phyloP scores from a whole-genome alignment of 306 rosid genomes.

The Myrica gale region DNA sequence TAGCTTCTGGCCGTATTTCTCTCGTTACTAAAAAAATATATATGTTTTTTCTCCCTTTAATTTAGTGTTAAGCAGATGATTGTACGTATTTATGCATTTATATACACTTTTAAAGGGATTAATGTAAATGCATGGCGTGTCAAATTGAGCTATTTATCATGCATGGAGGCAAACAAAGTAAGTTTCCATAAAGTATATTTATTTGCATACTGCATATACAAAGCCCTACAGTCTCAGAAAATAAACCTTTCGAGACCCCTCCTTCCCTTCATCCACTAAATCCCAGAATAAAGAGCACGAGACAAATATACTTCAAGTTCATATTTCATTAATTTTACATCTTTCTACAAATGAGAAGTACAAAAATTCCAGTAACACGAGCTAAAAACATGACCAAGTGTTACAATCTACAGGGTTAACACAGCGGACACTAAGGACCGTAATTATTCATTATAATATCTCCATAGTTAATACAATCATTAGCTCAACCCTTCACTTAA shows the following conservation, averaged over 20 bases:
- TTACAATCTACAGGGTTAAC: background rate
- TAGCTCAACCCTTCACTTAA: background rate
- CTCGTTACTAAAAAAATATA: no score
- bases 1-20: no score
- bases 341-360: background rate
- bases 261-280: slow-evolving; percentile 20
- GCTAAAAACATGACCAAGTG: background rate
- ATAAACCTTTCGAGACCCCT: no score
- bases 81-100: no score
- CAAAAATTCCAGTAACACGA: background rate
- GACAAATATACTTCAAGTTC: background rate
- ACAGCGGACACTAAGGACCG: background rate
- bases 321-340: background rate
- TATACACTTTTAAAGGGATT: no score
- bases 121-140: no score
- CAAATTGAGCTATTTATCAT: no score
- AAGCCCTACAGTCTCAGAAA: slow-evolving; percentile 4
- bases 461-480: background rate
- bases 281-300: background rate
- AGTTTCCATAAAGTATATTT: no score
- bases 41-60: no score
- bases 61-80: no score
- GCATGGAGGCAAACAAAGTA: no score
- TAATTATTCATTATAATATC: background rate
- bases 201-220: no score